phyloP scores from a whole-genome alignment of 1,284 basidiomycete species.

The Ganoderma meredithae region DNA sequence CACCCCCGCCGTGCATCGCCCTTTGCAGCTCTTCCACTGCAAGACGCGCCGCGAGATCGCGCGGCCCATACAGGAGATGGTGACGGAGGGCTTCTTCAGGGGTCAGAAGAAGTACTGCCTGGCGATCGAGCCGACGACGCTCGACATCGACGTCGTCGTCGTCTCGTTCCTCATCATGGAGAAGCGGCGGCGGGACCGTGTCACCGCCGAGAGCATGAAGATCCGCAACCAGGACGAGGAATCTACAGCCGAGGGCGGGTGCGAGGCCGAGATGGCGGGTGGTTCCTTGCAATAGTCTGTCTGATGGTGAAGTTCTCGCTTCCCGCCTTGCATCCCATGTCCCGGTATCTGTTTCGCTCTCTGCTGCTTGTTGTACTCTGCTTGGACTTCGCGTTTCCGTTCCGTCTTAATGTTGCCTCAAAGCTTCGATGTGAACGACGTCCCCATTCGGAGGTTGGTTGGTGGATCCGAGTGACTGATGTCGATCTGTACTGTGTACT shows the following conservation, averaged over 20 bases:
- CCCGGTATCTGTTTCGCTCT: not conserved
- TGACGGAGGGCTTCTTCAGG: constrained; percentile 52
- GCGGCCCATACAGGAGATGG: constrained; percentile 43
- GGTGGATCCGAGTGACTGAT: not conserved
- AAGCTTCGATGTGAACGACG: not conserved
- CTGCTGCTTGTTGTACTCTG: not conserved
- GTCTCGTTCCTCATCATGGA: constrained; percentile 62
- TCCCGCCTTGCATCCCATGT: not conserved
- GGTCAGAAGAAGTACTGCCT: constrained; percentile 55
- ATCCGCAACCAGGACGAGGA: constrained; percentile 47
- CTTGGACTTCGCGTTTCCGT: not conserved
- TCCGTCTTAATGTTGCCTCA: not conserved
- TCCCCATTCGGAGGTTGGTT: not conserved
- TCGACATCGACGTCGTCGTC: constrained; percentile 59
- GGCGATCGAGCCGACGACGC: constrained; percentile 48
- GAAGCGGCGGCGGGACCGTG: constrained; percentile 53
- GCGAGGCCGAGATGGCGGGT: constrained; percentile 20
- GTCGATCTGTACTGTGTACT: not conserved
- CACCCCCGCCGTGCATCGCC: too few species aligned
- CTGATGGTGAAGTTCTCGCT: too few species aligned
- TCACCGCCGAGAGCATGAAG: constrained; percentile 42
- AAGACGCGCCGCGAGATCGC: constrained; percentile 51
- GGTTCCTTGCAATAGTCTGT: too few species aligned
- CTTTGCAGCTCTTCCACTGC: constrained; percentile 14
- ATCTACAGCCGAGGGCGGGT: constrained; percentile 41